These are phyloP conservation scores for Sindora glabra DNA, from an alignment of 306 rosid genomes.

Conservation along the genomic window DNA sequence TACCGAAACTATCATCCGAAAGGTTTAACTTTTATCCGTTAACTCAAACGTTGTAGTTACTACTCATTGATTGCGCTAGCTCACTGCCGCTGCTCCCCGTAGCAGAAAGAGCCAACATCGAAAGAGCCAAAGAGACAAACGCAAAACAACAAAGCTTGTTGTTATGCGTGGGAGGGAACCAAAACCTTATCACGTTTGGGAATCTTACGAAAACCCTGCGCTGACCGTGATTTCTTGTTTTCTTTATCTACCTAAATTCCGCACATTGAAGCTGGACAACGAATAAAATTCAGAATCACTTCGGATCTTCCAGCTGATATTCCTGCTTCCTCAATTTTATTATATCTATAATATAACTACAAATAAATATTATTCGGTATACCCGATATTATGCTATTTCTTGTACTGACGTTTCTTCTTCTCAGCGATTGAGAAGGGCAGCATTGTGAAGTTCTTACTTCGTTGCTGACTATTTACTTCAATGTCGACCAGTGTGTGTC, in stretches of 20 bases:
- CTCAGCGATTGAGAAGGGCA: no score
- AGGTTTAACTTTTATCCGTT: no score
- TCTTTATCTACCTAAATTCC: neutral
- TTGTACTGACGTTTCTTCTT: neutral
- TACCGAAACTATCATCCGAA: no score
- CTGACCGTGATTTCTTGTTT: neutral
- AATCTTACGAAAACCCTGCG: neutral
- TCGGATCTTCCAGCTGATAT: neutral
- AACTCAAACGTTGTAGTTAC: neutral
- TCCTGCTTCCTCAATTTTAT: neutral
- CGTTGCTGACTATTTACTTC: neutral
- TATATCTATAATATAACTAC: no score
- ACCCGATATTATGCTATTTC: neutral
- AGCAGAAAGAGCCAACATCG: neutral
- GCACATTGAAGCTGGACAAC: no score
- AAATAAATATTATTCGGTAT: neutral
- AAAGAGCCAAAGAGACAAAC: neutral
- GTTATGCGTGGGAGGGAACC: neutral
- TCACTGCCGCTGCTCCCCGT: neutral
- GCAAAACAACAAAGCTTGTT: neutral
- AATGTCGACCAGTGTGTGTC: slow-evolving; percentile 14
- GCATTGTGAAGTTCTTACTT: no score
- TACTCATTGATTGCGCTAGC: neutral
- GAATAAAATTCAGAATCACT: neutral
- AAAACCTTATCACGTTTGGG: neutral